Conservation (phyloP, 2,329 filamentous ascomycete species). For the Fusarium chaquense region DNA sequence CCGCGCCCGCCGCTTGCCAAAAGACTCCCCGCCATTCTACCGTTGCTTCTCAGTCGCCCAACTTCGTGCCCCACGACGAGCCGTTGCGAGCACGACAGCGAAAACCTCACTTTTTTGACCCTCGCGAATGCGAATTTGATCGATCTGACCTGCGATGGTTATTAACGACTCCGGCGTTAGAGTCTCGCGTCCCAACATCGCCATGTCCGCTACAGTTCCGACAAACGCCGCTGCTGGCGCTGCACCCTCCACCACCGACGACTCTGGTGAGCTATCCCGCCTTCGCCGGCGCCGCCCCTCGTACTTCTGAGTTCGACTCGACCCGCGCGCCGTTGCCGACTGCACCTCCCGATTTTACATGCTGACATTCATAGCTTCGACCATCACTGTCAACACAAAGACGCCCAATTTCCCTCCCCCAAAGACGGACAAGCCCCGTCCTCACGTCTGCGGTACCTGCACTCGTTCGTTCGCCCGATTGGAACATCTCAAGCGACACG, state of each 20-base stretch:
- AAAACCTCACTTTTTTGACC: conserved; percentile 11
- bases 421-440: conserved; percentile 97
- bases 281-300: conserved; percentile 51
- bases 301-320: conserved; percentile 46
- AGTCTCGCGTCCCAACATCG: conserved; percentile 53
- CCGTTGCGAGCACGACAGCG: conserved; percentile 24
- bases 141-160: conserved; percentile 51
- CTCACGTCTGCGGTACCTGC: conserved; percentile 93
- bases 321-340: conserved; percentile 39
- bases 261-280: conserved; percentile 56
- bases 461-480: conserved; percentile 91
- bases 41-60: conserved; percentile 39
- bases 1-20: conserved; percentile 39
- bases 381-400: conserved; percentile 65
- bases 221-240: conserved; percentile 48
- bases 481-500: conserved; percentile 96
- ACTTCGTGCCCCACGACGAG: conserved; percentile 46
- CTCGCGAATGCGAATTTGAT: conserved; percentile 24
- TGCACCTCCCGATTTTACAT: conserved; percentile 40
- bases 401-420: conserved; percentile 75
- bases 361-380: conserved; percentile 58
- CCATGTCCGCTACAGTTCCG: conserved; percentile 54
- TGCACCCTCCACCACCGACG: conserved; percentile 50
- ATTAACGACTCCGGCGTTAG: conserved; percentile 56
- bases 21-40: conserved; percentile 44